These are phyloP conservation scores for Dispira parvispora DNA, from an alignment of 192 early-diverging fungal species.

Conservation along the genomic window DNA sequence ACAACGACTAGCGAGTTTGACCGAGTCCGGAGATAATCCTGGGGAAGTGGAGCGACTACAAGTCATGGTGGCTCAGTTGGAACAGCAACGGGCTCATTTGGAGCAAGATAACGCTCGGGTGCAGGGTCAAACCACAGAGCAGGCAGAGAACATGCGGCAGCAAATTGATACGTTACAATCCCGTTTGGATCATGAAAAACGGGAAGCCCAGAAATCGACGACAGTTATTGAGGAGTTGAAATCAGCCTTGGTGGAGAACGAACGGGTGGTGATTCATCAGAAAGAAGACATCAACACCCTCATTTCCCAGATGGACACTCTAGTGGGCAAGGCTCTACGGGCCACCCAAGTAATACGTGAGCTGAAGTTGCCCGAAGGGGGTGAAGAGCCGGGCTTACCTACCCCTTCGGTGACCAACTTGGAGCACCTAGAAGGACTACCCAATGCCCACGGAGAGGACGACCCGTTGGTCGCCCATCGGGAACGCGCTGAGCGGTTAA, in stretches of 20 bases:
- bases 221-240: conserved; percentile 4
- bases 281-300: background rate
- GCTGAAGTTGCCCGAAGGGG: background rate
- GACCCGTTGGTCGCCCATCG: background rate
- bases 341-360: background rate
- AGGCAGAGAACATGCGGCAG: background rate
- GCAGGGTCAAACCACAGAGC: background rate
- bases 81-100: background rate
- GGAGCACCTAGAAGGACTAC: background rate
- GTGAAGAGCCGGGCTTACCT: background rate
- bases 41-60: background rate
- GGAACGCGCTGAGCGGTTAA: background rate
- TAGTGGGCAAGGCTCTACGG: conserved; percentile 6
- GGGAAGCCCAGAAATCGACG: background rate
- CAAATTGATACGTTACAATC: background rate
- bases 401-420: background rate
- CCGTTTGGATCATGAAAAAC: background rate
- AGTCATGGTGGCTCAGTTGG: background rate
- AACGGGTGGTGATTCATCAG: background rate
- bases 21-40: background rate
- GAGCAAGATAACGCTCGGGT: background rate
- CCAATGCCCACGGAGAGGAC: background rate
- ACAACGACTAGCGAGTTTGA: conserved; percentile 14
- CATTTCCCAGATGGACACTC: conserved; percentile 2
- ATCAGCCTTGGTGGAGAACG: conserved; percentile 1